Conservation (phyloP, 73 alveolate species). For the Paramecium sexaurelia region DNA sequence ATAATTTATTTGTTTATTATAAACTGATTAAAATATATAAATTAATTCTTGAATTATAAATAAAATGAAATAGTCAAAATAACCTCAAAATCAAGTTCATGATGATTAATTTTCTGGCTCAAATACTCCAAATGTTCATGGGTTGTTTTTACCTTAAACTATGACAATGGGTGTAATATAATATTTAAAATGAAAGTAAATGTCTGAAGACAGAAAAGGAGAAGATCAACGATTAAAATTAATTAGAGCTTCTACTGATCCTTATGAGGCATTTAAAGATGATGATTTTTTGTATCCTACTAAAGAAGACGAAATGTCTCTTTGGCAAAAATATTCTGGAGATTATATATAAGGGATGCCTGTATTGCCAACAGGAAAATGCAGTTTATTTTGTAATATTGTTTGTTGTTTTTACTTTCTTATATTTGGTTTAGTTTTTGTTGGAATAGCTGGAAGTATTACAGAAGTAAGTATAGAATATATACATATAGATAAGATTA, state of each 20-base stretch:
- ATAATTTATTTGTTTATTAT: background rate
- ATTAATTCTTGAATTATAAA: background rate
- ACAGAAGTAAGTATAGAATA: background rate
- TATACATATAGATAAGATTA: constrained; percentile 3
- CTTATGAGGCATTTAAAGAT: constrained; percentile 55
- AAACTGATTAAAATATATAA: background rate
- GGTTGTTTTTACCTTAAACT: constrained; percentile 8
- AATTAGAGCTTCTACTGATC: constrained; percentile 41
- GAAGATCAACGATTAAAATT: constrained; percentile 20
- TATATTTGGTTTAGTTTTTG: constrained; percentile 48
- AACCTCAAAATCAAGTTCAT: background rate
- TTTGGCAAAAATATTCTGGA: constrained; percentile 3
- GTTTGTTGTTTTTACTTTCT: constrained; percentile 55
- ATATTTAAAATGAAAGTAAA: background rate
- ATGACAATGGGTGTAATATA: background rate
- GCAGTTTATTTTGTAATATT: constrained; percentile 43
- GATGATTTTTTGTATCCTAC: constrained; percentile 49
- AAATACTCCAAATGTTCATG: constrained; percentile 37
- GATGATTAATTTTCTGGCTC: constrained; percentile 52
- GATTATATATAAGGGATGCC: constrained; percentile 56
- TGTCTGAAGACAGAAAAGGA: constrained; percentile 22
- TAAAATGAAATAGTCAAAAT: background rate
- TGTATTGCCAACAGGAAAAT: constrained; percentile 54
- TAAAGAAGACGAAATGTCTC: constrained; percentile 48
- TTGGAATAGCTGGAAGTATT: constrained; percentile 40